Evolutionary conservation across 495 filamentous ascomycete genomes (phyloP).

Genomic region (Cercophora sp.): DNA sequence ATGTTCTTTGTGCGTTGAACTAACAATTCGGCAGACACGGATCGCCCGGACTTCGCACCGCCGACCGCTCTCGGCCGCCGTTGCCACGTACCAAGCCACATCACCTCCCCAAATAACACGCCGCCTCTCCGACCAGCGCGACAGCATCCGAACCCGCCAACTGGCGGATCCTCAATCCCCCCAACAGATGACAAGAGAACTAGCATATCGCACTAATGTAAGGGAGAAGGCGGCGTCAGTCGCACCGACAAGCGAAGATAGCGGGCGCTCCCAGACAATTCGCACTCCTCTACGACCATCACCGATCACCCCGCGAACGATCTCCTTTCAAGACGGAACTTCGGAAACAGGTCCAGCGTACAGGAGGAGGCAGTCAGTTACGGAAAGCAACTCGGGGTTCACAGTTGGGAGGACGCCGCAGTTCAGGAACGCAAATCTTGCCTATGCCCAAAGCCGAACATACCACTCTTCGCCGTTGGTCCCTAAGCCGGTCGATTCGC

Average conservation of each 20-base stretch:
- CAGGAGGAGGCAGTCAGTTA: constrained; percentile 35
- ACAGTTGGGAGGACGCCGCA: constrained; percentile 34
- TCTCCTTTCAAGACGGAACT: constrained; percentile 37
- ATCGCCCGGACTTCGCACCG: constrained; percentile 34
- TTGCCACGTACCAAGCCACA: constrained; percentile 34
- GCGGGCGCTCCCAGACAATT: constrained; percentile 16
- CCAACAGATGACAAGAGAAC: constrained; percentile 29
- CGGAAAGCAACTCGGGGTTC: constrained; percentile 31
- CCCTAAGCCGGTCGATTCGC: constrained; percentile 40
- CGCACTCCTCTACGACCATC: constrained; percentile 30
- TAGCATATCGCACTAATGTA: constrained; percentile 17
- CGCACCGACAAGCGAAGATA: constrained; percentile 22
- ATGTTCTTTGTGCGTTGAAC: constrained; percentile 9
- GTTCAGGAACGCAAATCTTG: constrained; percentile 54
- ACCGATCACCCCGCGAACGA: constrained; percentile 39
- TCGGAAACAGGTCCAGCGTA: constrained; percentile 44
- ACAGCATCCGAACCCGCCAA: constrained; percentile 32
- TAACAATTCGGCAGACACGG: constrained; percentile 32
- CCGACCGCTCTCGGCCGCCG: constrained; percentile 43
- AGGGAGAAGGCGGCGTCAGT: constrained; percentile 25
- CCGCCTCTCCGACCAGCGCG: constrained; percentile 45
- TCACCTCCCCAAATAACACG: constrained; percentile 36
- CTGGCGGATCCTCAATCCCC: constrained; percentile 27
- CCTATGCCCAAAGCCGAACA: constrained; percentile 48
- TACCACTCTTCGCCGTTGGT: constrained; percentile 56